Evolutionary conservation across 306 rosid genomes (phyloP), one percentile per base, ranked within the genome.

Genomic region (Vigna radiata): DNA sequence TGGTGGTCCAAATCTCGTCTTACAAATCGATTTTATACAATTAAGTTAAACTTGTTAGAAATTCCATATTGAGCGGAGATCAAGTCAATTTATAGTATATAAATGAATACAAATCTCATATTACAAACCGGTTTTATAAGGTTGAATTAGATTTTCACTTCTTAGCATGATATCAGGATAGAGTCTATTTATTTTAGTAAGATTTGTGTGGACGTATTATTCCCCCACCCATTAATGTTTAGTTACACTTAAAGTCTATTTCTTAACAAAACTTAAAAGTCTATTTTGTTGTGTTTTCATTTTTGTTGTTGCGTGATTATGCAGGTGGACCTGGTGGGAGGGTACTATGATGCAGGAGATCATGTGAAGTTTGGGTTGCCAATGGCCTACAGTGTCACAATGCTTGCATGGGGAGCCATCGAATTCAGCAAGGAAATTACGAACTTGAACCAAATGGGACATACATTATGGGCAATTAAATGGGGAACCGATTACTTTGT

Each of bases 321-420:
- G 49, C 86, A 91, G 97, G 97, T 83, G 62, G 82, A 94, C 84
- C 73, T 91, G 85, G 93, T 87, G 76, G 98, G 98, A 77, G 98
- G 97, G 27, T 94, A 94, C 82, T 91, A 94, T 79, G 98, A 94
- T 68, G 98, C 98, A 10, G 98, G 96, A 23, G 98, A 94, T 81
- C 90, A 94, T 68, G 98, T 94, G 77, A 94, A 94, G 56, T 91
- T 94, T 82, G 97, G 98, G 62, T 72, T 90, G 59, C 97, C 97
- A 60, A 91, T 94, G 98, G 97, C 98, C 10, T 90, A 85, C 77
- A 82, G 86, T 44, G 79, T 87, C 53, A 90, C 98, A 54, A 85
- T 94, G 85, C 89, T 94, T 53, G 85, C 98, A 59, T 94, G 98
- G 98, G 96, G 89, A 41, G 94, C 88, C 76, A 77, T 90, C 67